Base-by-base conservation (phyloP, 352 stramenopile species). In the Aphanomyces invadans region DNA sequence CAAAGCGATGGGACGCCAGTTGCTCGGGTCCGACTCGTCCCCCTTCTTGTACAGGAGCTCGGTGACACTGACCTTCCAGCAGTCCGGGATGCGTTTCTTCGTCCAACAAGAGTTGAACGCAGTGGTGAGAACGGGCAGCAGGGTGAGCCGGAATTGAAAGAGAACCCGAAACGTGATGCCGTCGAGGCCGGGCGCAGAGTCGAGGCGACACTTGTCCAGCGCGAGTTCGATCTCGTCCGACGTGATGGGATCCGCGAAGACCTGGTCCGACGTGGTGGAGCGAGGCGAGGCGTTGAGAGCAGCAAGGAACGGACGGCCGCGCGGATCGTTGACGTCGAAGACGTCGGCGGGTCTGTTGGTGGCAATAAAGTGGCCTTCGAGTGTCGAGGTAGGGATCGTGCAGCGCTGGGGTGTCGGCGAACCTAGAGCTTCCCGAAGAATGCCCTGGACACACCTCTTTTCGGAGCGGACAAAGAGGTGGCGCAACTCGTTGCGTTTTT, bases 1-100 rank as follows among this genome's bases (percentile, higher is more conserved):
- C 2, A 80, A 45, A 28, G 68, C 76, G 57, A 77, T 77, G 11
- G 71, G 68, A 12, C 73, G 31, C 63, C 72, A 74, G 55, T 76
- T 76, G 0, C 21, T 7, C 25, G 62, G 44, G 38, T 71, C 28
- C 12, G 29, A 5, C 0, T 5, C 28, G 4, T 49, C 11, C 2
- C 70, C 72, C 28, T 76, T 74, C 67, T 79, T 79, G 62, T 70
- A 26, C 2, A 76, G 19, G 0, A 79, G 48, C 7, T 54, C 39
- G 2, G 73, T 61, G 0, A 61, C 12, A 1, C 69, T 68, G 0
- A 76, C 23, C 55, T 74, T 73, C 66, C 66, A 75, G n/a, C 36
- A 49, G 29, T 65, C 42, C 0, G 73, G 63, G 15, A 76, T 62
- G 0, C 53, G 55, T 10, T 63, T 12, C 4, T 68, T 9, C 12